These are phyloP conservation scores for Bruguiera parviflora DNA, from an alignment of 345 rosid genomes.

Conservation along the genomic window DNA sequence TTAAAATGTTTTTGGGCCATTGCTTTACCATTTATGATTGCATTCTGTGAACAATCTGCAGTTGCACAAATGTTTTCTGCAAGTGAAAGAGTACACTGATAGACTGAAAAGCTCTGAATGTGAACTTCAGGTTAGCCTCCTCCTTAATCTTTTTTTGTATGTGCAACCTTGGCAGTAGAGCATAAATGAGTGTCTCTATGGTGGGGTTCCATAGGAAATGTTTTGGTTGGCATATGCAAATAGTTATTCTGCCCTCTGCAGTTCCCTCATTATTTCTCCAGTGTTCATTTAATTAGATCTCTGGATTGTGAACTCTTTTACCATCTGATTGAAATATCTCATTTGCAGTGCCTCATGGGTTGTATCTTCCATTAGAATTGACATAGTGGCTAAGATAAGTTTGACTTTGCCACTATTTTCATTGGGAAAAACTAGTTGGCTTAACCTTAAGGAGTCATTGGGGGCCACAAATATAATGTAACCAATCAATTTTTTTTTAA, in stretches of 20 bases:
- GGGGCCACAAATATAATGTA: no score
- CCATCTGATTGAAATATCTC: not conserved
- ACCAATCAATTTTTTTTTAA: no score
- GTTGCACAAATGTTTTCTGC: constrained; percentile 63
- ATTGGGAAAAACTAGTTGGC: no score
- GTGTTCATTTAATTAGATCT: not conserved
- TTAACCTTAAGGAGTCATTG: no score
- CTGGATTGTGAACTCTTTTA: not conserved
- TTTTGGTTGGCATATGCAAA: not conserved
- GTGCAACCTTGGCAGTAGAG: not conserved
- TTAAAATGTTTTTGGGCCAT: constrained; percentile 8
- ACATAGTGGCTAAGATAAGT: no score
- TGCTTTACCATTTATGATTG: constrained; percentile 16
- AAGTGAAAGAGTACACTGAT: constrained; percentile 55
- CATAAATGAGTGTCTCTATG: not conserved
- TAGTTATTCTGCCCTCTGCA: not conserved
- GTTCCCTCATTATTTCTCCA: not conserved
- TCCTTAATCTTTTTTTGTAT: not conserved
- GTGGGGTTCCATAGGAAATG: not conserved
- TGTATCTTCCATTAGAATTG: not conserved
- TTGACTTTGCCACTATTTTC: no score
- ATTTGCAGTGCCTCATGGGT: not conserved
- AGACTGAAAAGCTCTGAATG: constrained; percentile 62
- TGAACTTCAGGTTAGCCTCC: constrained; percentile 68
- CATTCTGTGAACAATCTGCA: constrained; percentile 31